Evolutionary conservation across 805 yeast species (phyloP).

Genomic region (Cyberlindnera mrakii): DNA sequence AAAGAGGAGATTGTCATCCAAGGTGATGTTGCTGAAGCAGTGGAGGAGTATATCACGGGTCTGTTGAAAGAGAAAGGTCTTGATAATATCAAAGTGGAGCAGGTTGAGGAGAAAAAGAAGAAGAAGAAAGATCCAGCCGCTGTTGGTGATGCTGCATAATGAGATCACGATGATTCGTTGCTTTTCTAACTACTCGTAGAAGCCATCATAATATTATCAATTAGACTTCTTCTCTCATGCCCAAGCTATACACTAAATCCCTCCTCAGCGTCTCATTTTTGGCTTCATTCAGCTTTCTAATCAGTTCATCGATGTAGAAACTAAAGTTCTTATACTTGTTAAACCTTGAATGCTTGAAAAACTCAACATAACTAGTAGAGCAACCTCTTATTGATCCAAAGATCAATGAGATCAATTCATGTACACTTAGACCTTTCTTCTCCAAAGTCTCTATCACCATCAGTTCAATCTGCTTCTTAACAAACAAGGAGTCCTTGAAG

Average conservation of each 20-base stretch:
- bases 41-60: conserved; percentile 65
- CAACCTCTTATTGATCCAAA: conserved; percentile 20
- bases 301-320: conserved; percentile 18
- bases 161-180: background rate
- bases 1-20: conserved; percentile 88
- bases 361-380: conserved; percentile 17
- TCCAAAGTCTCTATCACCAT: conserved; percentile 17
- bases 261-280: conserved; percentile 7
- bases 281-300: conserved; percentile 7
- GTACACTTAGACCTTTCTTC: conserved; percentile 2
- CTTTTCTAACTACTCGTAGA: background rate
- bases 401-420: conserved; percentile 14
- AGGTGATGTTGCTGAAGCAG: conserved; percentile 93
- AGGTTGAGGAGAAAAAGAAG: conserved; percentile 74
- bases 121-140: conserved; percentile 35
- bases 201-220: background rate
- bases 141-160: background rate
- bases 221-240: conserved; percentile 6
- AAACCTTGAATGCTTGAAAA: conserved; percentile 18
- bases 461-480: conserved; percentile 32
- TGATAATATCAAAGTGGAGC: conserved; percentile 82
- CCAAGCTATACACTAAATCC: conserved; percentile 11
- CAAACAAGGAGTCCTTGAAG: conserved; percentile 28
- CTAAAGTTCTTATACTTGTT: conserved; percentile 21
- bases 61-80: conserved; percentile 78